These are phyloP conservation scores for Paraleonurus japonicus DNA, from an alignment of 257 asterid species.

Conservation along the genomic window DNA sequence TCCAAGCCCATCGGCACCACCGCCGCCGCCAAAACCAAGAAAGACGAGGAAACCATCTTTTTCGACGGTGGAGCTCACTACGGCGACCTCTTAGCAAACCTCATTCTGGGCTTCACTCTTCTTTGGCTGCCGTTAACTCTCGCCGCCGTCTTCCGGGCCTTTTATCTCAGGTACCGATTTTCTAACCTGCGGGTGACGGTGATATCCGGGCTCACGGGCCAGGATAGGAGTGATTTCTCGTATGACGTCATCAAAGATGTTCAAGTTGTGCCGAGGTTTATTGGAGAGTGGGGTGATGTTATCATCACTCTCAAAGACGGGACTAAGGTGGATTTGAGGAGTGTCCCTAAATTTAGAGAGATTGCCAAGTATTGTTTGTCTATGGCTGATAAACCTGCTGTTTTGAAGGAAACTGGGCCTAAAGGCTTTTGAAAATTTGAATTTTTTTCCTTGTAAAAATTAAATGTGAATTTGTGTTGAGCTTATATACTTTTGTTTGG, in stretches of 20 bases:
- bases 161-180: constrained; percentile 79
- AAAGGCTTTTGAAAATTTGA: constrained; percentile 55
- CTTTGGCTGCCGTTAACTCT: constrained; percentile 84
- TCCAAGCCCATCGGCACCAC: constrained; percentile 51
- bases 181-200: constrained; percentile 83
- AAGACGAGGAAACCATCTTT: constrained; percentile 61
- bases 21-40: constrained; percentile 35
- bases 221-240: constrained; percentile 83
- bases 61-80: constrained; percentile 98
- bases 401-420: constrained; percentile 46
- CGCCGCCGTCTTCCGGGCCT: constrained; percentile 84
- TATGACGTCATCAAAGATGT: constrained; percentile 81
- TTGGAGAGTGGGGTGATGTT: constrained; percentile 97
- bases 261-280: constrained; percentile 91
- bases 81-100: constrained; percentile 92
- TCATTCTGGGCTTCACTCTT: constrained; percentile 86
- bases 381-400: constrained; percentile 61
- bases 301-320: constrained; percentile 87
- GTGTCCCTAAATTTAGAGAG: constrained; percentile 96
- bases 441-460: background rate
- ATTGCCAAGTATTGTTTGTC: constrained; percentile 81
- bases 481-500: background rate
- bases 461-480: background rate
- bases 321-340: constrained; percentile 81
- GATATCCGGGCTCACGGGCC: constrained; percentile 85